Conservation (phyloP, 2,329 filamentous ascomycete species). For the Colletotrichum eleusines region DNA sequence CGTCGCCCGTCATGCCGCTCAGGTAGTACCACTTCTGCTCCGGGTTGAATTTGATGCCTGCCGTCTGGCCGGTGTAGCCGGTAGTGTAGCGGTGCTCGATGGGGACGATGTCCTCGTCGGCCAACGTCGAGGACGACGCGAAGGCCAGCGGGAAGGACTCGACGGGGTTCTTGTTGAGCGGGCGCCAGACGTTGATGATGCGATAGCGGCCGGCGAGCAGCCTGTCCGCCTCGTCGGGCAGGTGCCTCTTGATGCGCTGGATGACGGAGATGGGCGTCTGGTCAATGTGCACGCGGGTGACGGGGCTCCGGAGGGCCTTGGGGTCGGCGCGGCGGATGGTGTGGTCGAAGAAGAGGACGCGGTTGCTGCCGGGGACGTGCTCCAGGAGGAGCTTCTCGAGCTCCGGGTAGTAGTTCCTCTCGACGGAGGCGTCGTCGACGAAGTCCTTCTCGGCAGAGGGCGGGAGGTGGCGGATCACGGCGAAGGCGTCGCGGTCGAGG, state of each 20-base stretch:
- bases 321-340: constrained; percentile 79
- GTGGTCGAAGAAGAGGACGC: constrained; percentile 86
- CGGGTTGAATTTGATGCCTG: constrained; percentile 72
- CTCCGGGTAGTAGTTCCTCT: constrained; percentile 84
- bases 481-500: constrained; percentile 82
- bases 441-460: constrained; percentile 72
- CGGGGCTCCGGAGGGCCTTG: constrained; percentile 73
- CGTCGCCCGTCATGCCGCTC: constrained; percentile 80
- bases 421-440: constrained; percentile 75
- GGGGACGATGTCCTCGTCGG: constrained; percentile 74
- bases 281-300: constrained; percentile 83
- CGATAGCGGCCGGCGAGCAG: constrained; percentile 78
- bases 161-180: constrained; percentile 69
- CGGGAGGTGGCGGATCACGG: constrained; percentile 69
- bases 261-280: constrained; percentile 77
- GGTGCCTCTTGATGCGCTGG: constrained; percentile 75
- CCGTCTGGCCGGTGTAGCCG: constrained; percentile 78
- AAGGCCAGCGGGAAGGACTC: constrained; percentile 77
- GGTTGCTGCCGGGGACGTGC: constrained; percentile 73
- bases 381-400: constrained; percentile 78
- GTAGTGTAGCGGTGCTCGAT: constrained; percentile 81
- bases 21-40: constrained; percentile 83
- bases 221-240: constrained; percentile 70
- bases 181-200: constrained; percentile 90
- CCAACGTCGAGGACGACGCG: constrained; percentile 72